These are phyloP conservation scores for Barbatosphaeria neglecta DNA, from an alignment of 495 filamentous ascomycete species.

Conservation along the genomic window DNA sequence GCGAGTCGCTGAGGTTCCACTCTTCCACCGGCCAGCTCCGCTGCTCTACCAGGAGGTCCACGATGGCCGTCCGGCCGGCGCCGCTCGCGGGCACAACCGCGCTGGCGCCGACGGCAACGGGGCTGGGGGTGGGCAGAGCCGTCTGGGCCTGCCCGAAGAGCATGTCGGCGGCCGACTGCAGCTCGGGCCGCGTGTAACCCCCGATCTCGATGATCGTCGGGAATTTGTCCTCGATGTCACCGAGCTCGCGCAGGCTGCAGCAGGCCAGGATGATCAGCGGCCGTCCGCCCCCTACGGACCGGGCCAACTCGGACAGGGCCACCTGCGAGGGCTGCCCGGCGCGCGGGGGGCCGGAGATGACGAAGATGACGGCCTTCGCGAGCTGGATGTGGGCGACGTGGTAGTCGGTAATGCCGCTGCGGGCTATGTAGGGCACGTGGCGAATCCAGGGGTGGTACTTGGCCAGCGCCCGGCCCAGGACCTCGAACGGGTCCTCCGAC, in stretches of 20 bases:
- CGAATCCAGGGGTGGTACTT: constrained; percentile 41
- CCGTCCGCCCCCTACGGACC: constrained; percentile 30
- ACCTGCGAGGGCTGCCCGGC: constrained; percentile 27
- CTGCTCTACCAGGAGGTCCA: constrained; percentile 25
- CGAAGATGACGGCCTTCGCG: constrained; percentile 42
- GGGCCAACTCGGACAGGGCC: constrained; percentile 29
- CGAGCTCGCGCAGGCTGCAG: constrained; percentile 24
- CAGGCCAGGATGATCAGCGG: constrained; percentile 41
- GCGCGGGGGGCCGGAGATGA: constrained; percentile 29
- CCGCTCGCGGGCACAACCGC: too few relatives aligned
- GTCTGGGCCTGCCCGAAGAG: constrained; percentile 39
- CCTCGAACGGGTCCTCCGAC: constrained; percentile 45
- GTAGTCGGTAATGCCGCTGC: constrained; percentile 44
- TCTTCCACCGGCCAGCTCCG: constrained; percentile 35
- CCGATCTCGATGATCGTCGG: constrained; percentile 35
- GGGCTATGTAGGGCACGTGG: constrained; percentile 48
- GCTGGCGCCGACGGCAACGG: too few relatives aligned
- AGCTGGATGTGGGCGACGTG: constrained; percentile 49
- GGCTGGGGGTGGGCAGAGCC: too few relatives aligned
- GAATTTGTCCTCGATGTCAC: constrained; percentile 25
- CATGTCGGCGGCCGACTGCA: constrained; percentile 43
- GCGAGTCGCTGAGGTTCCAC: constrained; percentile 32
- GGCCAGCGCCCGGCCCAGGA: constrained; percentile 44
- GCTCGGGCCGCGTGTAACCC: constrained; percentile 34
- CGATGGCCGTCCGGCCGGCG: constrained; percentile 11